These are phyloP conservation scores for Ogataea henricii DNA, from an alignment of 805 yeast species.

Conservation along the genomic window DNA sequence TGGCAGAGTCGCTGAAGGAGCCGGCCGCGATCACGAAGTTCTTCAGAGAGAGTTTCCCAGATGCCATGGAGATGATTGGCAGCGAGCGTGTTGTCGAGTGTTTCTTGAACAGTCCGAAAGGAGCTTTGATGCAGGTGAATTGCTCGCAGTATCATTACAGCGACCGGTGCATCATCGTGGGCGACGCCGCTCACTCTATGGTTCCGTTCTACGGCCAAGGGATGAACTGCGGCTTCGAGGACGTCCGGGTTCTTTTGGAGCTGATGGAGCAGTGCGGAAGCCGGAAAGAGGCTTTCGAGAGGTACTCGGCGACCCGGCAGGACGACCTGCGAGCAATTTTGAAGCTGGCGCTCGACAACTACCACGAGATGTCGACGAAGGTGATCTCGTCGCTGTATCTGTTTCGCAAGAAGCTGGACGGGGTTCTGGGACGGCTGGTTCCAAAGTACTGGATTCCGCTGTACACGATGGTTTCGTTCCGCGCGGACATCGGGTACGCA, in stretches of 20 bases:
- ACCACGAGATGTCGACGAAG: slow-evolving; percentile 82
- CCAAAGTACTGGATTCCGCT: slow-evolving; percentile 79
- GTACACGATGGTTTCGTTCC: slow-evolving; percentile 89
- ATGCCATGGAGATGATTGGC: slow-evolving; percentile 73
- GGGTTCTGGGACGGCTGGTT: slow-evolving; percentile 55
- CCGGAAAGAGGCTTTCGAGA: slow-evolving; percentile 50
- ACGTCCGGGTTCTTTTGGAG: slow-evolving; percentile 67
- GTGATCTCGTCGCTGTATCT: slow-evolving; percentile 65
- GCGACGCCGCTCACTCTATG: slow-evolving; percentile 96
- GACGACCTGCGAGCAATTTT: slow-evolving; percentile 74
- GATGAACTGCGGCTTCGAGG: slow-evolving; percentile 95
- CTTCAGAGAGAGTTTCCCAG: slow-evolving; percentile 65
- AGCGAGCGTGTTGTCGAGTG: slow-evolving; percentile 45
- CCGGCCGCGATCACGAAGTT: slow-evolving; percentile 47
- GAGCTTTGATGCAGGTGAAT: slow-evolving; percentile 72
- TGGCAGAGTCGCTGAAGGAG: slow-evolving; percentile 55
- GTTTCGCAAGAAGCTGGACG: slow-evolving; percentile 69
- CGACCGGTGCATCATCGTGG: slow-evolving; percentile 68
- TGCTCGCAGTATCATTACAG: slow-evolving; percentile 68
- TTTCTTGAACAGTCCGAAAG: slow-evolving; percentile 64
- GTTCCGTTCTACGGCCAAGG: slow-evolving; percentile 99
- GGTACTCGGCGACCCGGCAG: slow-evolving; percentile 57
- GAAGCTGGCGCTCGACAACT: slow-evolving; percentile 77
- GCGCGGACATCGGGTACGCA: slow-evolving; percentile 79
- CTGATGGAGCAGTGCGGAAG: slow-evolving; percentile 41